Percentiles rank a stretch among this genome's conserved stretches.
Conservation (phyloP, 768 basidiomycete genomes). For the Vararia minispora region DNA sequence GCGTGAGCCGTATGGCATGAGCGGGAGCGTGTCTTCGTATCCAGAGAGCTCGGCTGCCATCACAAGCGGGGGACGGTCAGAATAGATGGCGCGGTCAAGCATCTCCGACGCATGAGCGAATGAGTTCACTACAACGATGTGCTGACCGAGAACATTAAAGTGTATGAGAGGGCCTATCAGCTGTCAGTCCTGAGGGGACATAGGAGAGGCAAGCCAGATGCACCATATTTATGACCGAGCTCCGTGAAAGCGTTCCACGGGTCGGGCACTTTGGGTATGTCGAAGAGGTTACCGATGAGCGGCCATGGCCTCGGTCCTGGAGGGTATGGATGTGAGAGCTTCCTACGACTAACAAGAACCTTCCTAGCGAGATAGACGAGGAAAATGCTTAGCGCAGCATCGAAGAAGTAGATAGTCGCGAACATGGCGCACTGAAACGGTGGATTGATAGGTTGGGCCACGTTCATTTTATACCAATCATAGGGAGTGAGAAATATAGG, state of each 20-base stretch:
- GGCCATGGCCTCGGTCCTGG: constrained; percentile 14
- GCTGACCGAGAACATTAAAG: neutral
- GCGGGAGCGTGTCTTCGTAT: constrained; percentile 18
- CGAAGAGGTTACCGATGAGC: constrained; percentile 15
- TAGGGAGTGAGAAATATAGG: no score
- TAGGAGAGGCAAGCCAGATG: no score
- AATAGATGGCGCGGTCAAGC: constrained; percentile 37
- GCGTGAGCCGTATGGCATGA: constrained; percentile 19
- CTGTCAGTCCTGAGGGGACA: no score
- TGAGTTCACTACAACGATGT: neutral
- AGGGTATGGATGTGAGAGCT: no score
- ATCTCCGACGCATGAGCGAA: constrained; percentile 26
- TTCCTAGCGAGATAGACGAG: no score
- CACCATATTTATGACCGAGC: constrained; percentile 16
- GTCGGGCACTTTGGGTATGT: constrained; percentile 9
- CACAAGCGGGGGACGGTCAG: constrained; percentile 23
- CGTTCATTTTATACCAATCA: no score
- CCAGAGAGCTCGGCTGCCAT: constrained; percentile 32
- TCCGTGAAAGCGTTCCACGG: constrained; percentile 16
- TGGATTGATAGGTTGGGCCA: no score
- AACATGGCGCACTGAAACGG: no score
- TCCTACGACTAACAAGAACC: no score
- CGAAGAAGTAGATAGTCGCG: no score
- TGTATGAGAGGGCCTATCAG: constrained; percentile 1
- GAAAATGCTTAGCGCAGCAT: no score